Conservation (phyloP, 2,329 filamentous ascomycete species). For the Fusarium xyrophilum region DNA sequence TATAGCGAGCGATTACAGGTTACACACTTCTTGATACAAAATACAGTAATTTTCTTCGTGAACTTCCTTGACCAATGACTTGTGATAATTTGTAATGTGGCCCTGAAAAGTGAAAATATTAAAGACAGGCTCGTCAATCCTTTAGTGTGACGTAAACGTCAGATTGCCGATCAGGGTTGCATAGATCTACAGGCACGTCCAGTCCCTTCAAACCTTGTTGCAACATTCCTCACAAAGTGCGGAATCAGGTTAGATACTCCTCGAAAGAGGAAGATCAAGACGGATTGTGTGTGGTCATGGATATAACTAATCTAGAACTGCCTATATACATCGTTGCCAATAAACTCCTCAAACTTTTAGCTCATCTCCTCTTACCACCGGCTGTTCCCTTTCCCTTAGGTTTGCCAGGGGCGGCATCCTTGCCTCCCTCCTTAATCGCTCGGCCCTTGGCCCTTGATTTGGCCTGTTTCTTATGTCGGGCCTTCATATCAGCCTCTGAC, state of each 20-base stretch:
- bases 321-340: constrained; percentile 30
- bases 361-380: constrained; percentile 35
- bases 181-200: constrained; percentile 9
- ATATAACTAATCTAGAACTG: constrained; percentile 29
- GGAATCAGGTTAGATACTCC: not conserved
- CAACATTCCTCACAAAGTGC: not conserved
- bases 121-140: not conserved
- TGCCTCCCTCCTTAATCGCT: constrained; percentile 28
- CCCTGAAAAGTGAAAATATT: not conserved
- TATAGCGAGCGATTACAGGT: not conserved
- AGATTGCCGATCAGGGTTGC: not conserved
- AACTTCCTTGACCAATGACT: not conserved
- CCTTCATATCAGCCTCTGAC: constrained; percentile 43
- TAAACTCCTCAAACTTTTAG: constrained; percentile 22
- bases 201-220: not conserved
- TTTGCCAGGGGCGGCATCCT: constrained; percentile 29
- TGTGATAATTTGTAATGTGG: not conserved
- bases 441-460: constrained; percentile 32
- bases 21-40: constrained; percentile 9
- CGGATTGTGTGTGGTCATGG: constrained; percentile 2
- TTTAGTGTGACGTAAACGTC: not conserved
- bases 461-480: constrained; percentile 36
- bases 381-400: constrained; percentile 36
- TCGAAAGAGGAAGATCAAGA: not conserved
- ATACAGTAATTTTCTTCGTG: not conserved